Conservation (phyloP, 2,329 filamentous ascomycete species). For the Trichoderma sp. region DNA sequence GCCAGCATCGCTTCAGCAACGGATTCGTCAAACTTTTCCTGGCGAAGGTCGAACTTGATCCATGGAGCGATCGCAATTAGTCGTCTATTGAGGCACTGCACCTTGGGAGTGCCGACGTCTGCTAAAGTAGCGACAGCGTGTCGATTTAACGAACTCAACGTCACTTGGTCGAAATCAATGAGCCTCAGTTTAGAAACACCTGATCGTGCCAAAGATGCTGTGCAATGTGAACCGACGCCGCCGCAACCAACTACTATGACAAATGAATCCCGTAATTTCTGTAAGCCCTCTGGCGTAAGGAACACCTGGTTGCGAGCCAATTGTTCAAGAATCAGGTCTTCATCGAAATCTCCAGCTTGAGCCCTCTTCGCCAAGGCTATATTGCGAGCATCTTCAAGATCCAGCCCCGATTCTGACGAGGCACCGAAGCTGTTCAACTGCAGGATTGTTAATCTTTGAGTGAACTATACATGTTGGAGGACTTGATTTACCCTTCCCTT, state of each 20-base stretch:
- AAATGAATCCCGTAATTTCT: conserved; percentile 75
- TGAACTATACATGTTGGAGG: not conserved
- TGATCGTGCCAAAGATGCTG: conserved; percentile 79
- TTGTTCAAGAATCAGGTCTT: conserved; percentile 89
- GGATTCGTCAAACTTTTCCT: conserved; percentile 73
- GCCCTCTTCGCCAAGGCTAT: conserved; percentile 57
- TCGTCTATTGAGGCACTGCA: conserved; percentile 74
- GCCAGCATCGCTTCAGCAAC: conserved; percentile 65
- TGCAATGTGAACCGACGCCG: conserved; percentile 90
- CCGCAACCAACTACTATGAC: conserved; percentile 90
- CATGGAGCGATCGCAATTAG: conserved; percentile 87
- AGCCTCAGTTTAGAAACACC: conserved; percentile 85
- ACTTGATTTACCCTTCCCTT: conserved; percentile 25
- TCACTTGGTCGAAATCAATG: conserved; percentile 97
- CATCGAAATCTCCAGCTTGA: conserved; percentile 61
- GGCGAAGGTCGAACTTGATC: conserved; percentile 82
- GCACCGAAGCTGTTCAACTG: conserved; percentile 62
- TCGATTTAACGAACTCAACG: conserved; percentile 88
- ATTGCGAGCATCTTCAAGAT: conserved; percentile 61
- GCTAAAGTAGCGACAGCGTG: conserved; percentile 92
- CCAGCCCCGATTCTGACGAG: conserved; percentile 44
- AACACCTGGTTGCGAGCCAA: conserved; percentile 91
- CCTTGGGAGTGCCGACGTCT: conserved; percentile 91
- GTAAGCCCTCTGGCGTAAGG: conserved; percentile 75
- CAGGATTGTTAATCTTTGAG: not conserved